Evolutionary conservation across 257 asterid species (phyloP).

Genomic region (Galeopsis tetrahit): DNA sequence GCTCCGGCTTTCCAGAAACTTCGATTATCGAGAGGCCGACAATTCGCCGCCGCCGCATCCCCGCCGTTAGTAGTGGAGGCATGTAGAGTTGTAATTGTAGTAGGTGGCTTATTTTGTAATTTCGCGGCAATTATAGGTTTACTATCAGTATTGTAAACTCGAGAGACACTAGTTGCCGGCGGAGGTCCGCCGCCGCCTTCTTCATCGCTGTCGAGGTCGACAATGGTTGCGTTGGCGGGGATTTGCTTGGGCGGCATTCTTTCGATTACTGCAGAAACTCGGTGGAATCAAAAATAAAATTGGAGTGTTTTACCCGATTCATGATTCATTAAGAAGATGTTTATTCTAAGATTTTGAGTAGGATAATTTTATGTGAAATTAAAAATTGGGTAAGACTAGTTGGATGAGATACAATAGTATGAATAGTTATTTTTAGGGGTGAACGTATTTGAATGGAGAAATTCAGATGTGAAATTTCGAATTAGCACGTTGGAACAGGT

Average conservation of each 20-base stretch:
- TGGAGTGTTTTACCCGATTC: too few species aligned
- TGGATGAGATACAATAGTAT: too few species aligned
- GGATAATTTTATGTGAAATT: too few species aligned
- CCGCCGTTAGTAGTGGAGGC: slow-evolving; percentile 21
- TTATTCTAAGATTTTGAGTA: too few species aligned
- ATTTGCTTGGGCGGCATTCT: slow-evolving; percentile 49
- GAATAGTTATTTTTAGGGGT: too few species aligned
- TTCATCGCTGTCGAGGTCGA: slow-evolving; percentile 81
- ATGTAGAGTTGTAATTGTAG: slow-evolving; percentile 30
- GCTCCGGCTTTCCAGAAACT: slow-evolving; percentile 98
- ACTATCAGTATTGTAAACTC: neutral
- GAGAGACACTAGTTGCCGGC: slow-evolving; percentile 23
- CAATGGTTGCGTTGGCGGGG: slow-evolving; percentile 51
- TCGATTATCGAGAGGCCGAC: slow-evolving; percentile 55
- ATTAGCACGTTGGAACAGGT: too few species aligned
- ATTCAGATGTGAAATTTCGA: too few species aligned
- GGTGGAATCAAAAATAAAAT: too few species aligned
- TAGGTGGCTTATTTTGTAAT: slow-evolving; percentile 37
- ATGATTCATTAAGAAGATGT: too few species aligned
- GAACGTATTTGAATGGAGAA: too few species aligned
- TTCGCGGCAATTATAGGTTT: slow-evolving; percentile 32
- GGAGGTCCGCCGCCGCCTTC: slow-evolving; percentile 49
- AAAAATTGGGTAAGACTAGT: too few species aligned
- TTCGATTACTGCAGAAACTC: neutral
- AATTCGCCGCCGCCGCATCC: slow-evolving; percentile 34